Base-by-base conservation (phyloP, 2,329 filamentous ascomycete species). In the Macrophomina pseudophaseolina region DNA sequence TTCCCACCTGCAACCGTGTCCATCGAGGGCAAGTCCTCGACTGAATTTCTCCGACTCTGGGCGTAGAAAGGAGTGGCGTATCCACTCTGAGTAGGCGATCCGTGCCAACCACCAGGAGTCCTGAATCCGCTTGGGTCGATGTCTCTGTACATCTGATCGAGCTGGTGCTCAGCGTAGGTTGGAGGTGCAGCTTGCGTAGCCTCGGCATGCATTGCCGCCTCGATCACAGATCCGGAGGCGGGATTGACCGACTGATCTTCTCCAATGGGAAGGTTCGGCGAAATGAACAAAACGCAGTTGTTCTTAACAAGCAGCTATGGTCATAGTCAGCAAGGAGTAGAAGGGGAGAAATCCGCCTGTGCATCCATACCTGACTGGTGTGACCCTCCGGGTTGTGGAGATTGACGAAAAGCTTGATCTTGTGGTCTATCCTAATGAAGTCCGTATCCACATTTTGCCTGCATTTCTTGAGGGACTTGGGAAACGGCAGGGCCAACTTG, bases 351-450 rank as follows among this genome's bases (percentile, higher is more conserved):
- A 40, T 11, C 32, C 18, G 64, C 51, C 6, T 4, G 0, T 38
- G 30, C 14, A 28, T 58, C 32, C 83, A 75, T 83, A 91, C 88
- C 85, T 98, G 94, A 66, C 94, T 97, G 65, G 94, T 86, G 75
- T 98, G 95, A 0, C 94, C 94, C 76, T 99, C 95, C 0, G 95
- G 94, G 73, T 99, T 98, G 78, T 93, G 91, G 46, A 99, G 86
- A 54, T 94, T 92, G 68, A 98, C 90, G 59, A 92, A 93, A 74
- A 98, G 86, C 81, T 94, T 94, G 71, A 98, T 86, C 80, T 97
- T 97, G 79, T 99, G 95, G 66, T 92, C 87, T 63, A 98, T 87
- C 78, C 95, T 97, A 81, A 99, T 96, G 60, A 92, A 92, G 72
- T 92, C 89, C 28, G 90, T 89, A 73, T 97, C 93, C 53, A 95